Base-by-base conservation (phyloP, 148 eudicot species). In the Chenopodium quinoa region DNA sequence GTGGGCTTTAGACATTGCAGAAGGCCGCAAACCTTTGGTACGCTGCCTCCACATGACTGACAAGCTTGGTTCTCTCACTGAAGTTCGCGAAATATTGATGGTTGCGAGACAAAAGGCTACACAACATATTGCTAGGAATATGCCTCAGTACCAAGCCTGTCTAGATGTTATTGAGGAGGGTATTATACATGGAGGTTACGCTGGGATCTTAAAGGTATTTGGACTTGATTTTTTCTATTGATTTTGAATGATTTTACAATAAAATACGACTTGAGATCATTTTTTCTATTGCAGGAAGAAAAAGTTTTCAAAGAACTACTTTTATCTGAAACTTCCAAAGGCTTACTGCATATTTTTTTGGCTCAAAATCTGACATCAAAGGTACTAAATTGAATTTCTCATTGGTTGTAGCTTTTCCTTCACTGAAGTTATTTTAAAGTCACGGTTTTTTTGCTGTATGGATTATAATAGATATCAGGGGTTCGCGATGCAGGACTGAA, bases 131-230 rank as follows among this genome's bases (percentile, higher is more conserved):
- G 91, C 92, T 76, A 89, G 87, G 76, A 88, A 95, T 85, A 76
- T 95, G 94, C 97, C 97, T 85, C 98, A 93, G 75, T 97, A 92
- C 85, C 91, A 79, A 75, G 96, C 91, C 70, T 95, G 98, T 84
- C 89, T 95, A 84, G 97, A 95, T 86, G 96, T 89, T 65, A 91
- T 93, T 80, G 97, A 91, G 86, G 90, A 91, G 71, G 98, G 98
- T 74, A 86, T 95, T 71, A 71, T 92, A 54, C 94, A 85, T 85
- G 98, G 97, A 82, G 98, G 97, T 37, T 93, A 95, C 85, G 65
- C 74, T 84, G 98, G 98, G 47, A 86, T 91, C 72, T 22, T 93
- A 71, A 86, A 90, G 98, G 98, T 93, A 95, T 75, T 27, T 29
- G 31, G n/a, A 31, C 54, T 23, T 73, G 75, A 14, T 4, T 25